These are phyloP conservation scores for Linaria vulgaris DNA, from an alignment of 257 asterid genomes.

Conservation along the genomic window DNA sequence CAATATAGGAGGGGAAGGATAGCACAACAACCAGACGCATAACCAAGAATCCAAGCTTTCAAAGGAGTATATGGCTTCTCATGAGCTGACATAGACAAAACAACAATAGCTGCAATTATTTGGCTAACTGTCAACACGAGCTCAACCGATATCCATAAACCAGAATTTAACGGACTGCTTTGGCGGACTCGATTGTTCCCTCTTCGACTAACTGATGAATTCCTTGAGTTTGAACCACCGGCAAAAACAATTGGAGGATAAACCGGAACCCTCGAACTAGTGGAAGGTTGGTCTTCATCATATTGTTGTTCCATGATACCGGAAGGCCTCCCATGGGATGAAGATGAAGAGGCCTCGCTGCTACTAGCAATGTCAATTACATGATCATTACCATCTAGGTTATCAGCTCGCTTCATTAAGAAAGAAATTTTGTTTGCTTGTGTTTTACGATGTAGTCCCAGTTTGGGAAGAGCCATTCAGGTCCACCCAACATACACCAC, in stretches of 20 bases:
- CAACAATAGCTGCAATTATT: conserved; percentile 75
- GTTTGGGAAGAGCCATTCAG: conserved; percentile 62
- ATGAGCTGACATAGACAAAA: conserved; percentile 64
- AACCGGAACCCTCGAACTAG: conserved; percentile 51
- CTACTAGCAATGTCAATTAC: conserved; percentile 66
- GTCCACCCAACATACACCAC: conserved; percentile 35
- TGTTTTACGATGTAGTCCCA: conserved; percentile 60
- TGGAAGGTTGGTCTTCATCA: conserved; percentile 58
- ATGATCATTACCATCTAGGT: conserved; percentile 41
- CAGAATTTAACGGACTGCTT: conserved; percentile 85
- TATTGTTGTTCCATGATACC: conserved; percentile 48
- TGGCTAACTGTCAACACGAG: conserved; percentile 75
- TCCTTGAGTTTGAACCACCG: conserved; percentile 58
- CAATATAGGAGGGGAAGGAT: conserved; percentile 86
- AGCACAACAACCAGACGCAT: conserved; percentile 89
- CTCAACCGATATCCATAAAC: conserved; percentile 79
- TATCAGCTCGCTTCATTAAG: conserved; percentile 67
- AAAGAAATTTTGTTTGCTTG: conserved; percentile 47
- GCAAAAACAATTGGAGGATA: conserved; percentile 50
- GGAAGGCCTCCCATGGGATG: conserved; percentile 49
- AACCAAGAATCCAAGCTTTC: conserved; percentile 73
- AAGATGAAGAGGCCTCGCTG: conserved; percentile 54
- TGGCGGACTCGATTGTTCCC: conserved; percentile 63
- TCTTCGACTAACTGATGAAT: conserved; percentile 58
- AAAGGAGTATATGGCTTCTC: conserved; percentile 88